Evolutionary conservation across 345 rosid genomes (phyloP).

Genomic region (Sonneratia alba): DNA sequence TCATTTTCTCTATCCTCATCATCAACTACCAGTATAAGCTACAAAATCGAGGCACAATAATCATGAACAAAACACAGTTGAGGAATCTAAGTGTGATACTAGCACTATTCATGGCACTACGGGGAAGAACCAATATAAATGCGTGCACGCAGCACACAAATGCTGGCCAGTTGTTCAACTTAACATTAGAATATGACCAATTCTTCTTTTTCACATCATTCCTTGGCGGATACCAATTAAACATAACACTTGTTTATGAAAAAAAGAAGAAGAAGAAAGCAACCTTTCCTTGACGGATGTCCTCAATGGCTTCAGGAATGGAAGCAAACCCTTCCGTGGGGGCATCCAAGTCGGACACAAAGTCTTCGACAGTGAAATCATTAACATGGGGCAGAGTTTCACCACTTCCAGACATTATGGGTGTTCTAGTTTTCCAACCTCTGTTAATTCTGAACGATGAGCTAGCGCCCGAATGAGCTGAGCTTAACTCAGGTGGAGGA

Average conservation of each 20-base stretch:
- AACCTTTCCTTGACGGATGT: constrained; percentile 89
- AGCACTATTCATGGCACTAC: too few species aligned
- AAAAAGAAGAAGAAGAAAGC: constrained; percentile 1
- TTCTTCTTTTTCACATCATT: too few species aligned
- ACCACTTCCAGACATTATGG: constrained; percentile 52
- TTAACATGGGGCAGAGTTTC: constrained; percentile 37
- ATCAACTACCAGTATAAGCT: constrained; percentile 86
- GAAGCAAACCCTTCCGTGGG: constrained; percentile 75
- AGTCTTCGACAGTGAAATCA: constrained; percentile 28
- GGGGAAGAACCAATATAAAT: too few species aligned
- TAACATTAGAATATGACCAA: too few species aligned
- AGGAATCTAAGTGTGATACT: background rate
- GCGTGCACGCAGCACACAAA: too few species aligned
- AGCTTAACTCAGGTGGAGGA: constrained; percentile 14
- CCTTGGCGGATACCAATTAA: background rate
- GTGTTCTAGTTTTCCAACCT: constrained; percentile 36
- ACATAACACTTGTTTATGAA: background rate
- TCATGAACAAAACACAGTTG: background rate
- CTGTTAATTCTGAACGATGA: constrained; percentile 21
- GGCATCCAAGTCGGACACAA: constrained; percentile 57
- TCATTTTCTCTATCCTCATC: constrained; percentile 95
- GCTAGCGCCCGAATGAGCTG: constrained; percentile 16
- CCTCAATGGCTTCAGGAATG: constrained; percentile 77
- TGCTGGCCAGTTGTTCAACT: too few species aligned
- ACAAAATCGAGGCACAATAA: constrained; percentile 16